A percentile compares a stretch with the other conserved stretches of the same genome.
Evolutionary conservation across 495 filamentous ascomycete genomes (phyloP).

Genomic region (Glonium stellatum): DNA sequence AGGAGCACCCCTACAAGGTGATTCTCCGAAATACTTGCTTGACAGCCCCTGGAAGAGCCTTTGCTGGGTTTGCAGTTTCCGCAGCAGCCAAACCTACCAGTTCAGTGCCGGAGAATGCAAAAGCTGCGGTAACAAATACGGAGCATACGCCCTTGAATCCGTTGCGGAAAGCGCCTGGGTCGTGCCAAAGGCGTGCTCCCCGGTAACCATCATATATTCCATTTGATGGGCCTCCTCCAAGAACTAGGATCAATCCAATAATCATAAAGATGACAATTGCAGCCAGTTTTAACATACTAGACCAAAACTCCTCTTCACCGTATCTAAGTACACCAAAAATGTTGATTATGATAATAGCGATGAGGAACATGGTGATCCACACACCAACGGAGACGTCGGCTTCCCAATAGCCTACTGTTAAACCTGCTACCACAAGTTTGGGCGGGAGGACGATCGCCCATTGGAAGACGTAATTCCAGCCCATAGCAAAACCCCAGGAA

Average conservation of each 20-base stretch:
- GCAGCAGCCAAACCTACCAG: conserved; percentile 24
- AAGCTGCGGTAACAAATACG: conserved; percentile 30
- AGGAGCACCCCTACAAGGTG: too few species aligned
- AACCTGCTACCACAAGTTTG: conserved; percentile 12
- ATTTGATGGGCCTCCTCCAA: conserved; percentile 54
- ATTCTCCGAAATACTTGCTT: conserved; percentile 17
- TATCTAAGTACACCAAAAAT: conserved; percentile 15
- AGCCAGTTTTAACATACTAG: conserved; percentile 7
- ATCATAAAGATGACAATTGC: conserved; percentile 67
- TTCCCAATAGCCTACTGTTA: conserved; percentile 41
- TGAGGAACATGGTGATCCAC: conserved; percentile 16
- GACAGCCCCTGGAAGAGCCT: conserved; percentile 13
- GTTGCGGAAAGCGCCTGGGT: conserved; percentile 24
- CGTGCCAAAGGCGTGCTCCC: conserved; percentile 26
- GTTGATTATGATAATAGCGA: conserved; percentile 14
- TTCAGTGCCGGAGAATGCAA: conserved; percentile 31
- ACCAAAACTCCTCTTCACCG: conserved; percentile 15
- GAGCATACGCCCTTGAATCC: conserved; percentile 31
- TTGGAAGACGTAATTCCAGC: conserved; percentile 12
- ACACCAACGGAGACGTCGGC: conserved; percentile 13
- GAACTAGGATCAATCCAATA: conserved; percentile 61
- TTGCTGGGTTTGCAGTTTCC: conserved; percentile 16
- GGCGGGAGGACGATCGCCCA: conserved; percentile 12
- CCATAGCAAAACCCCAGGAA: conserved; percentile 27
- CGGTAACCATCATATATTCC: conserved; percentile 29